Conservation (phyloP, 2,329 filamentous ascomycete genomes). For the Paecilomyces sp. region DNA sequence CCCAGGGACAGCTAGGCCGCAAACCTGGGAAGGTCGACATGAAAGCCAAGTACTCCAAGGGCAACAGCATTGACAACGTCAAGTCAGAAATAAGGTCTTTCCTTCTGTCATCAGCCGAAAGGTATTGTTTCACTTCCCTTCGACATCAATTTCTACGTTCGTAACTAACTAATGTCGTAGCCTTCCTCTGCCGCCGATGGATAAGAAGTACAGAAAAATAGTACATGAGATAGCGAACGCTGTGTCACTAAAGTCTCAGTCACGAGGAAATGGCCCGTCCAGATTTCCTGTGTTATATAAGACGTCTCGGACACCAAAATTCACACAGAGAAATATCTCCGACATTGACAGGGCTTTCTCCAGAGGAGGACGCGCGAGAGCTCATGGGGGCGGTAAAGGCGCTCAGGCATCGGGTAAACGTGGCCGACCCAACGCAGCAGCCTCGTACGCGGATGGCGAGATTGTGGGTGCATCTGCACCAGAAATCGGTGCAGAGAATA, state of each 20-base stretch:
- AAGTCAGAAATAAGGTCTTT: conserved; percentile 67
- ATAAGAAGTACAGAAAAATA: conserved; percentile 65
- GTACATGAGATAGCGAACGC: conserved; percentile 72
- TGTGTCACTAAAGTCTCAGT: conserved; percentile 77
- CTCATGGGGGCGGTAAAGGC: conserved; percentile 13
- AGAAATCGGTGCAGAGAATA: conserved; percentile 75
- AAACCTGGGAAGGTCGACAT: conserved; percentile 53
- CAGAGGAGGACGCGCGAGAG: conserved; percentile 20
- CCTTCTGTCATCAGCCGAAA: conserved; percentile 55
- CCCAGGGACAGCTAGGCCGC: conserved; percentile 56
- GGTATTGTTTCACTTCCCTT: conserved; percentile 38
- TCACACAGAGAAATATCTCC: conserved; percentile 49
- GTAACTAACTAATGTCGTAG: conserved; percentile 34
- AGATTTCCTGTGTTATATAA: conserved; percentile 74
- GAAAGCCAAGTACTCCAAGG: conserved; percentile 63
- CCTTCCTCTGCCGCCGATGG: conserved; percentile 74
- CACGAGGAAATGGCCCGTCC: conserved; percentile 62
- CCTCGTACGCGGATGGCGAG: conserved; percentile 72
- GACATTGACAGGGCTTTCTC: conserved; percentile 35
- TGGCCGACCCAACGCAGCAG: conserved; percentile 37
- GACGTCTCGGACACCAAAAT: conserved; percentile 58
- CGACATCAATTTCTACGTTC: background rate
- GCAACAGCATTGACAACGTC: conserved; percentile 64
- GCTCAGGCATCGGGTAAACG: conserved; percentile 15
- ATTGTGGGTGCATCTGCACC: conserved; percentile 78